Percentiles rank a stretch among this genome's conserved stretches.
Conservation (phyloP, 345 rosid species). For the Pelargonium nanum region DNA sequence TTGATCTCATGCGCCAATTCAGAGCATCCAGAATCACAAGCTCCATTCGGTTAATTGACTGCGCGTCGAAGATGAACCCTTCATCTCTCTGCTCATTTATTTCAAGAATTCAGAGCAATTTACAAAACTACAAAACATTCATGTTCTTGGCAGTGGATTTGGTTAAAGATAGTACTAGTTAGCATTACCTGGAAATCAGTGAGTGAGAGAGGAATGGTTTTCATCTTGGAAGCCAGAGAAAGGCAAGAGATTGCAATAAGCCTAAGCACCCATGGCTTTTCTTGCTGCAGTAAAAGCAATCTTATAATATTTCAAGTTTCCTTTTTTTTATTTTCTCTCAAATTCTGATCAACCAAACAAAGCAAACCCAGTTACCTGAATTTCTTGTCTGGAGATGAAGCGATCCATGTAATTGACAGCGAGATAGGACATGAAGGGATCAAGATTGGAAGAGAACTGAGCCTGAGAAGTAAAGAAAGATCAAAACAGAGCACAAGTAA, state of each 20-base stretch:
- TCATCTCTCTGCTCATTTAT: constrained; percentile 25
- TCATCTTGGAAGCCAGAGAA: constrained; percentile 71
- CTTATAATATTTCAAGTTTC: not conserved
- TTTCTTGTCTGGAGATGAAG: constrained; percentile 48
- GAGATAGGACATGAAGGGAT: constrained; percentile 48
- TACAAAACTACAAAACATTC: not conserved
- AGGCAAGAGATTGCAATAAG: constrained; percentile 62
- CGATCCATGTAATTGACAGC: constrained; percentile 77
- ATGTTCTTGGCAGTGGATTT: not conserved
- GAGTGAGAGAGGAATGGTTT: constrained; percentile 25
- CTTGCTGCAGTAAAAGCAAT: not conserved
- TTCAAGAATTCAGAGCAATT: not conserved
- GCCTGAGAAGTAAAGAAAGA: not conserved
- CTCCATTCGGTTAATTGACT: constrained; percentile 45
- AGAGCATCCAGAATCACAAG: constrained; percentile 40
- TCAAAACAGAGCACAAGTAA: not conserved
- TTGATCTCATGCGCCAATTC: constrained; percentile 64
- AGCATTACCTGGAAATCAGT: constrained; percentile 35
- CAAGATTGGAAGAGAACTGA: constrained; percentile 30
- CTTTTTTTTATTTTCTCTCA: not conserved
- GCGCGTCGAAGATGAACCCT: constrained; percentile 34
- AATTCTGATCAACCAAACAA: not conserved
- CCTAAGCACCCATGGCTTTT: constrained; percentile 47
- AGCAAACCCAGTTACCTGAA: constrained; percentile 29
- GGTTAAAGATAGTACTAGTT: not conserved